Evolutionary conservation across 768 basidiomycete genomes (phyloP).

Genomic region (Boletales sp.): DNA sequence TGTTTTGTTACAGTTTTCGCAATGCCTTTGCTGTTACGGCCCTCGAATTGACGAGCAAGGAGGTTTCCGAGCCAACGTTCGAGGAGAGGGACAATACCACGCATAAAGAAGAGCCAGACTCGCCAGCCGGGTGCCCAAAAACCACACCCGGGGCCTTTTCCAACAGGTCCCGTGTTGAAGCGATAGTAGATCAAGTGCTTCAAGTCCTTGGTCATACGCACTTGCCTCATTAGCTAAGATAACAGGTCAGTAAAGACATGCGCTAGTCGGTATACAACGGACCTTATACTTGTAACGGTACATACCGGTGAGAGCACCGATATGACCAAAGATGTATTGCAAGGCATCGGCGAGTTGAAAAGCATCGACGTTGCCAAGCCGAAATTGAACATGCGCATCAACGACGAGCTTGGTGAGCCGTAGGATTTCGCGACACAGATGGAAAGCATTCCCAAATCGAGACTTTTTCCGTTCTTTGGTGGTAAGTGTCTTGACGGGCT

Average conservation of each 20-base stretch:
- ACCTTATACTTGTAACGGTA: slow-evolving; percentile 99
- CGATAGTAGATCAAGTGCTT: slow-evolving; percentile 98
- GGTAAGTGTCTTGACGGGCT: slow-evolving; percentile 95
- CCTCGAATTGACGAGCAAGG: slow-evolving; percentile 97
- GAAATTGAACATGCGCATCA: slow-evolving; percentile 98
- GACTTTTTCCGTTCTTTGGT: slow-evolving; percentile 99
- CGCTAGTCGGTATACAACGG: slow-evolving; percentile 12
- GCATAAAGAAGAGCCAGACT: slow-evolving; percentile 99
- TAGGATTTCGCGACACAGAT: slow-evolving; percentile 95
- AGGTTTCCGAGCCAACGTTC: slow-evolving; percentile 98
- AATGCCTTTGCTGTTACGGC: slow-evolving; percentile 92
- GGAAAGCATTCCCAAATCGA: slow-evolving; percentile 99
- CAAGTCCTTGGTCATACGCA: slow-evolving; percentile 98
- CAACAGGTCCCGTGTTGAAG: slow-evolving; percentile 99
- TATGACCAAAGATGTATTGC: slow-evolving; percentile 96
- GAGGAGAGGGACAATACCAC: slow-evolving; percentile 95
- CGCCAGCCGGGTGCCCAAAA: slow-evolving; percentile 99
- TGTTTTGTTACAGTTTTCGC: slow-evolving; percentile 99
- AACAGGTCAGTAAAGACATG: slow-evolving; percentile 1
- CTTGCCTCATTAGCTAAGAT: slow-evolving; percentile 91
- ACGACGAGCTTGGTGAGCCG: slow-evolving; percentile 98
- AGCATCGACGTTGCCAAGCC: slow-evolving; percentile 96
- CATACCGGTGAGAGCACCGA: slow-evolving; percentile 98
- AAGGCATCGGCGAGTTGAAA: slow-evolving; percentile 99
- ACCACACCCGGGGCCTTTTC: slow-evolving; percentile 97